A percentile compares a stretch with the other conserved stretches of the same genome.
Evolutionary conservation across 108 stramenopile genomes (phyloP).

Genomic region (Fragilariopsis cylindrus): DNA sequence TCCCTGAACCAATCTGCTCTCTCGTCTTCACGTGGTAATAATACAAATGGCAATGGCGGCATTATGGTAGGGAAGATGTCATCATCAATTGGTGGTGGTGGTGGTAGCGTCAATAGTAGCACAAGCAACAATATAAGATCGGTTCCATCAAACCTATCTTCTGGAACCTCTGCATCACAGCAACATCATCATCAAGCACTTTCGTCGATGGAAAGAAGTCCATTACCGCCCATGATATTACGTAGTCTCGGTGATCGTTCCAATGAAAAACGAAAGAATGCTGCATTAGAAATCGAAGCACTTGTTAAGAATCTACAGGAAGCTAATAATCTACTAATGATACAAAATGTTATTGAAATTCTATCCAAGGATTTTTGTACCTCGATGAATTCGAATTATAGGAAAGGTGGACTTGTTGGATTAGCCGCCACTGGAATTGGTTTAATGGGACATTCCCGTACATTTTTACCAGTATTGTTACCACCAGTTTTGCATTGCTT

Average conservation of each 20-base stretch:
- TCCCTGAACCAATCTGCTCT: slow-evolving; percentile 13
- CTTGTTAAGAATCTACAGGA: slow-evolving; percentile 88
- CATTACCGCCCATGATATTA: slow-evolving; percentile 83
- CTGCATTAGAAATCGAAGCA: slow-evolving; percentile 95
- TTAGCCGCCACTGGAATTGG: slow-evolving; percentile 97
- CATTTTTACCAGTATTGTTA: slow-evolving; percentile 82
- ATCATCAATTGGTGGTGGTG: no score
- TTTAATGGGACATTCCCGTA: slow-evolving; percentile 67
- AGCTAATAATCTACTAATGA: slow-evolving; percentile 71
- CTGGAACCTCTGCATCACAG: slow-evolving; percentile 28
- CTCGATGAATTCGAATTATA: slow-evolving; percentile 95
- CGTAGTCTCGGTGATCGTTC: slow-evolving; percentile 94
- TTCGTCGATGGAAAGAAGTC: slow-evolving; percentile 55
- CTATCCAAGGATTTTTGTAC: slow-evolving; percentile 96
- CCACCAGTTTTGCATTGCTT: slow-evolving; percentile 97
- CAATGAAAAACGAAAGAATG: slow-evolving; percentile 98
- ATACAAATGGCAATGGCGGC: no score
- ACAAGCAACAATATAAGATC: neutral
- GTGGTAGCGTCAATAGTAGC: no score
- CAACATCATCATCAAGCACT: slow-evolving; percentile 22
- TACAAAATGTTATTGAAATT: slow-evolving; percentile 82
- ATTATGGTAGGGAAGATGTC: no score
- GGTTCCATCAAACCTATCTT: slow-evolving; percentile 17
- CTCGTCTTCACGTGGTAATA: no score
- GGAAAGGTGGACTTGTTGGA: slow-evolving; percentile 98